Percentiles rank a stretch among this genome's conserved stretches.
phyloP scores from a whole-genome alignment of 2,329 filamentous ascomycete species.

The Pseudovirgaria hyperparasitica region DNA sequence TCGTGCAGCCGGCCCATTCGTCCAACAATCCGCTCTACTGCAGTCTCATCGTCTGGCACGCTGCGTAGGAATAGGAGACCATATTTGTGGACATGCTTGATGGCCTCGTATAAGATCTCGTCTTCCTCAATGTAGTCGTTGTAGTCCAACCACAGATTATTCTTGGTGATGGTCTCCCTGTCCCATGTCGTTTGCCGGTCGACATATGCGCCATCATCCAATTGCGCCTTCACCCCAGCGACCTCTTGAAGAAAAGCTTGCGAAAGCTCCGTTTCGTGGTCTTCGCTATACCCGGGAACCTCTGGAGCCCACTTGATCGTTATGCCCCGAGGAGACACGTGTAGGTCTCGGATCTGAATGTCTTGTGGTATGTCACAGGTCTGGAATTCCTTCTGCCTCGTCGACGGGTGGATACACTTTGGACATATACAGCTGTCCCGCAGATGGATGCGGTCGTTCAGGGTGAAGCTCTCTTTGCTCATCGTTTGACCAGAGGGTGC shows the following conservation, averaged over 20 bases:
- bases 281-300: conserved; percentile 28
- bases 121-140: conserved; percentile 55
- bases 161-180: conserved; percentile 28
- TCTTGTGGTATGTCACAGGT: conserved; percentile 48
- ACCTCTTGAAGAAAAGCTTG: conserved; percentile 19
- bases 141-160: conserved; percentile 53
- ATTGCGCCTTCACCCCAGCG: conserved; percentile 18
- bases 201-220: conserved; percentile 20
- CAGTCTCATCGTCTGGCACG: conserved; percentile 54
- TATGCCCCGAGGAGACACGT: no score
- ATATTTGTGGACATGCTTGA: conserved; percentile 49
- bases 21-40: conserved; percentile 55
- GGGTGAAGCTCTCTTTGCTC: no score
- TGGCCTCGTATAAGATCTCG: conserved; percentile 43
- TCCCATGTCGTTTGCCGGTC: conserved; percentile 34
- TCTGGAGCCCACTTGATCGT: conserved; percentile 51
- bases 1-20: conserved; percentile 69
- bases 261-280: conserved; percentile 29
- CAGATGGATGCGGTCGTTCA: conserved; percentile 28
- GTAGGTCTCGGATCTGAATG: conserved; percentile 13
- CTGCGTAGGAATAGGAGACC: conserved; percentile 68
- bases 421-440: conserved; percentile 47
- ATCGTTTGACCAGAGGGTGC: no score
- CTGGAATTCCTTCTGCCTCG: conserved; percentile 51
- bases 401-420: conserved; percentile 45